These are phyloP conservation scores for Ascochyta pisi DNA, from an alignment of 2,329 filamentous ascomycete species.

Conservation along the genomic window DNA sequence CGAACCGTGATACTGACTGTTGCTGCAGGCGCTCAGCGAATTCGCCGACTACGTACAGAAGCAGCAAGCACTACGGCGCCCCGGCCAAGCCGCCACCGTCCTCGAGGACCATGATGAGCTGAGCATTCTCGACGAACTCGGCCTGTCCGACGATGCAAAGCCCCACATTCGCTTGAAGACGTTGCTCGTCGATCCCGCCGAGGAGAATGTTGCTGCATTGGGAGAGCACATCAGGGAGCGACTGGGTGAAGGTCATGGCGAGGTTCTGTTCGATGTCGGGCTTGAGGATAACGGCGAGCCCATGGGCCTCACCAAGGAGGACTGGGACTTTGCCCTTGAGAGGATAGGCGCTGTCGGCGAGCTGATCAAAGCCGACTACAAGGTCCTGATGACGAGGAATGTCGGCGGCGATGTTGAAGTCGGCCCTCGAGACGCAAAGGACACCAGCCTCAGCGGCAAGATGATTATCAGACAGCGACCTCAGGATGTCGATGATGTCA, in stretches of 20 bases:
- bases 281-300: slow-evolving; percentile 88
- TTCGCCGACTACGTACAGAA: slow-evolving; percentile 98
- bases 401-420: slow-evolving; percentile 79
- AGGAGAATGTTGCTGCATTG: slow-evolving; percentile 68
- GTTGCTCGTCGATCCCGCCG: slow-evolving; percentile 67
- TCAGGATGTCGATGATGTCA: slow-evolving; percentile 79
- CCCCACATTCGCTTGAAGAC: slow-evolving; percentile 72
- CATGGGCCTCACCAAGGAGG: slow-evolving; percentile 74
- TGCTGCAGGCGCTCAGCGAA: slow-evolving; percentile 77
- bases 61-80: slow-evolving; percentile 76
- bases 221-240: slow-evolving; percentile 69
- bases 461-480: slow-evolving; percentile 80
- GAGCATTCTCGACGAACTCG: slow-evolving; percentile 82
- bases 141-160: slow-evolving; percentile 73
- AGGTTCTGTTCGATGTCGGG: slow-evolving; percentile 90
- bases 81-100: slow-evolving; percentile 44
- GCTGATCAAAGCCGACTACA: slow-evolving; percentile 73
- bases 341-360: slow-evolving; percentile 71
- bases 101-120: slow-evolving; percentile 83
- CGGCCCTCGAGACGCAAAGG: slow-evolving; percentile 67
- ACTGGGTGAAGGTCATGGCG: slow-evolving; percentile 83
- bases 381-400: slow-evolving; percentile 87
- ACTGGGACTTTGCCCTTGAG: slow-evolving; percentile 77
- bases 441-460: slow-evolving; percentile 82
- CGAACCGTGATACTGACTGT: background rate